Percentiles rank a stretch among this genome's conserved stretches.
Conservation (phyloP, 1,139 yeast species). For the Debaryomyces robertsiae region DNA sequence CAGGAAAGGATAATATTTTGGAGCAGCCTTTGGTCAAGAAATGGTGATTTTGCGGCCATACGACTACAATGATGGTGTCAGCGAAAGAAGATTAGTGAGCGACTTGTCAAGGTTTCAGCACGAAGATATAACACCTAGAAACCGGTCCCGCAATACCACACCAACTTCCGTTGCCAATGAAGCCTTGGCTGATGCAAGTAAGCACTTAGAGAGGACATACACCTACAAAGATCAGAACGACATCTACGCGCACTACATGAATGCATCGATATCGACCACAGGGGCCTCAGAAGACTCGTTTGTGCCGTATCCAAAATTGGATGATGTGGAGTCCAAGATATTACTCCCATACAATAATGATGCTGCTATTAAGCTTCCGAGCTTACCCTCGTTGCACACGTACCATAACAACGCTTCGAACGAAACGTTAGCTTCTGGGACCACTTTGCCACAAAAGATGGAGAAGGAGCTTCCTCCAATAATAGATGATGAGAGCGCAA, state of each 20-base stretch:
- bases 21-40: not conserved
- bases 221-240: conserved; percentile 17
- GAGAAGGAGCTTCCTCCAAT: conserved; percentile 27
- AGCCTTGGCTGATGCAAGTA: not conserved
- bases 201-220: conserved; percentile 9
- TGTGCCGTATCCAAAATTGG: conserved; percentile 18
- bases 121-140: conserved; percentile 24
- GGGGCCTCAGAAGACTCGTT: conserved; percentile 15
- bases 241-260: conserved; percentile 24
- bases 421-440: conserved; percentile 14
- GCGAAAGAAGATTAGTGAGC: conserved; percentile 29
- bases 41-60: conserved; percentile 27
- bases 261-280: conserved; percentile 15
- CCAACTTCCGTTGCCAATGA: conserved; percentile 24
- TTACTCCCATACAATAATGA: conserved; percentile 13
- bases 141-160: conserved; percentile 31
- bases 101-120: conserved; percentile 35
- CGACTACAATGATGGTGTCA: conserved; percentile 17
- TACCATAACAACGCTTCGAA: conserved; percentile 15
- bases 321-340: conserved; percentile 1
- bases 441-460: conserved; percentile 8
- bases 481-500: conserved; percentile 20
- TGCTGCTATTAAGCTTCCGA: conserved; percentile 15
- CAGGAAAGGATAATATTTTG: too few species aligned
- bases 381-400: conserved; percentile 14